A percentile compares a stretch with the other conserved stretches of the same genome.
Evolutionary conservation across 225 moss, liverwort and hornwort genomes (phyloP).

Genomic region (Ulota crispa): DNA sequence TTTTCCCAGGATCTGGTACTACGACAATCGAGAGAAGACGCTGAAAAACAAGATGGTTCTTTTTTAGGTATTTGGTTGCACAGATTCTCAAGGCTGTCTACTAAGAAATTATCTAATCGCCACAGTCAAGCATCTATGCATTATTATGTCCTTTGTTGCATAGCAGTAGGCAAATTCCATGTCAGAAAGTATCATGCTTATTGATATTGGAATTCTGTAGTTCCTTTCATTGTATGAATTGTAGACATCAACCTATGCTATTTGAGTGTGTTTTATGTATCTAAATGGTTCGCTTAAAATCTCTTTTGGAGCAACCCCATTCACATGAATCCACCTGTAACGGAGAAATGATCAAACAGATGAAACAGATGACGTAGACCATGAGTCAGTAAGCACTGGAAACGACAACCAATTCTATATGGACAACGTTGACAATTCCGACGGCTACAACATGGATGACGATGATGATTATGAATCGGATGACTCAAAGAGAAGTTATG

Average conservation of each 20-base stretch:
- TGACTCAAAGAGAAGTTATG: constrained; percentile 57
- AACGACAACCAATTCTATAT: neutral
- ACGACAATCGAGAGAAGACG: neutral
- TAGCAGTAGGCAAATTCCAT: too few species aligned
- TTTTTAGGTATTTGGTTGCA: constrained; percentile 6
- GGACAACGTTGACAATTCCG: constrained; percentile 7
- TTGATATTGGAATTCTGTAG: too few species aligned
- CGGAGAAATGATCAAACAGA: neutral
- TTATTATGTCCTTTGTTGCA: too few species aligned
- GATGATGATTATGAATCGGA: constrained; percentile 41
- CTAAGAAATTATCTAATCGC: neutral
- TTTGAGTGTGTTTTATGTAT: neutral
- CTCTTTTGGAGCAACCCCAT: neutral
- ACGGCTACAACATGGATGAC: constrained; percentile 14
- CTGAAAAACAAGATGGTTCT: neutral
- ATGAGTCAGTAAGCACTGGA: neutral
- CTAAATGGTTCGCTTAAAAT: neutral
- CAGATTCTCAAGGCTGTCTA: neutral
- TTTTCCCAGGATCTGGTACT: neutral
- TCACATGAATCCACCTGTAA: neutral
- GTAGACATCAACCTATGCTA: neutral
- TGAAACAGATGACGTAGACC: constrained; percentile 20
- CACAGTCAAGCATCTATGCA: too few species aligned
- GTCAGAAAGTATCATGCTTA: too few species aligned
- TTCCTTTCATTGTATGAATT: too few species aligned